Conservation (phyloP, 306 rosid genomes). For the Bauhinia variegata region DNA sequence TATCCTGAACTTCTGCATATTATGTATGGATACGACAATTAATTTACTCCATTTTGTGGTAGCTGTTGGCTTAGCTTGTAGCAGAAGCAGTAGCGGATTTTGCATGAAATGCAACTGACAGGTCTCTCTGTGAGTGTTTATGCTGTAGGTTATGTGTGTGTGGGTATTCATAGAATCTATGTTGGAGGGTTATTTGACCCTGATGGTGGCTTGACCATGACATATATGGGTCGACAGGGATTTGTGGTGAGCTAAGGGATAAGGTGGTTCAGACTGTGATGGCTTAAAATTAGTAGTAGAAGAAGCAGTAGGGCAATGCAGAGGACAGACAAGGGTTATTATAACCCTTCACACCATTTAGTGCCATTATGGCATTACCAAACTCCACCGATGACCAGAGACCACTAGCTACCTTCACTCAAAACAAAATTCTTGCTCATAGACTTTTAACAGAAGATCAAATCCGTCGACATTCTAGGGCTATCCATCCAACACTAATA, state of each 20-base stretch:
- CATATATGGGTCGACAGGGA: slow-evolving; percentile 4
- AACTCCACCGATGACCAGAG: slow-evolving; percentile 27
- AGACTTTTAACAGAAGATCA: not conserved
- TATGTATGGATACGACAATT: no score
- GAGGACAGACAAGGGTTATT: not conserved
- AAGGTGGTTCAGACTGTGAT: not conserved
- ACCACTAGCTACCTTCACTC: no score
- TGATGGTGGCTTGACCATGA: slow-evolving; percentile 34
- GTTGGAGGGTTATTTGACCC: not conserved
- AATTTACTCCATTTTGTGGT: no score
- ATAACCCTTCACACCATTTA: not conserved
- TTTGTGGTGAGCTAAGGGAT: not conserved
- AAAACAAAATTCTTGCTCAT: slow-evolving; percentile 8
- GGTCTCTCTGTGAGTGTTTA: slow-evolving; percentile 29
- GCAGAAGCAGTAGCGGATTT: no score
- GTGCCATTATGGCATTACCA: slow-evolving; percentile 26
- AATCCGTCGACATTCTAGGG: slow-evolving; percentile 1
- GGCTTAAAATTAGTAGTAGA: no score
- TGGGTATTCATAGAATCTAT: slow-evolving; percentile 24
- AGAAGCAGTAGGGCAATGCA: not conserved
- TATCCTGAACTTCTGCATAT: no score
- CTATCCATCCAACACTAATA: slow-evolving; percentile 3
- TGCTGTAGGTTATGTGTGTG: not conserved
- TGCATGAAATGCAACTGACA: slow-evolving; percentile 40
- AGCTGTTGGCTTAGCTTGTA: no score